Evolutionary conservation across 352 stramenopile genomes (phyloP).

Genomic region (Chrysophaeum taylorii): DNA sequence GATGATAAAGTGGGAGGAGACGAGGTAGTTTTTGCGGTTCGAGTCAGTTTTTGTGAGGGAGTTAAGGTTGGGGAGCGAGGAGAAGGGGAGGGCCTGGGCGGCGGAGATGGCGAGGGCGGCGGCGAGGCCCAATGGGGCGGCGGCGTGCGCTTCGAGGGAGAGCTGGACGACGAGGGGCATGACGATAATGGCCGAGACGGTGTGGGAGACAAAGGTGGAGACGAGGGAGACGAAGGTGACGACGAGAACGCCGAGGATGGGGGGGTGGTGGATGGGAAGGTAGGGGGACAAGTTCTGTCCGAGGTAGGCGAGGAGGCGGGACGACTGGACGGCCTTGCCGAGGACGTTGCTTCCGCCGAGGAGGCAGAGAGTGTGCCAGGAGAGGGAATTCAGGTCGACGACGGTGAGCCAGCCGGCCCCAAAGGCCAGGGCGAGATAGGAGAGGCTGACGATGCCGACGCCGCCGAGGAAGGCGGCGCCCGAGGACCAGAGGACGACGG

Average conservation of each 20-base stretch:
- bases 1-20: no score
- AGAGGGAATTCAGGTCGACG: constrained; percentile 84
- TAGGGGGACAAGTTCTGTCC: constrained; percentile 19
- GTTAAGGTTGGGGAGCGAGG: no score
- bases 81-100: constrained; percentile 75
- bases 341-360: constrained; percentile 78
- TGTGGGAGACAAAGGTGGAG: constrained; percentile 83
- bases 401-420: constrained; percentile 70
- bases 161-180: constrained; percentile 78
- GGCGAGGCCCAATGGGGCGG: no score
- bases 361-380: constrained; percentile 80
- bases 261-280: constrained; percentile 62
- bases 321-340: constrained; percentile 52
- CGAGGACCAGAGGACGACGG: no score
- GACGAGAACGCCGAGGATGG: constrained; percentile 67
- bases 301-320: constrained; percentile 30
- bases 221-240: constrained; percentile 66
- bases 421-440: constrained; percentile 60
- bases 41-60: no score
- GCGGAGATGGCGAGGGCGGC: constrained; percentile 69
- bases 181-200: constrained; percentile 75
- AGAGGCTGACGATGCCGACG: constrained; percentile 63
- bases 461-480: constrained; percentile 71
- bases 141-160: no score
- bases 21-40: no score